A percentile compares a stretch with the other conserved stretches of the same genome.
Conservation (phyloP, 2,329 filamentous ascomycete genomes). For the Cadophora gregata region DNA sequence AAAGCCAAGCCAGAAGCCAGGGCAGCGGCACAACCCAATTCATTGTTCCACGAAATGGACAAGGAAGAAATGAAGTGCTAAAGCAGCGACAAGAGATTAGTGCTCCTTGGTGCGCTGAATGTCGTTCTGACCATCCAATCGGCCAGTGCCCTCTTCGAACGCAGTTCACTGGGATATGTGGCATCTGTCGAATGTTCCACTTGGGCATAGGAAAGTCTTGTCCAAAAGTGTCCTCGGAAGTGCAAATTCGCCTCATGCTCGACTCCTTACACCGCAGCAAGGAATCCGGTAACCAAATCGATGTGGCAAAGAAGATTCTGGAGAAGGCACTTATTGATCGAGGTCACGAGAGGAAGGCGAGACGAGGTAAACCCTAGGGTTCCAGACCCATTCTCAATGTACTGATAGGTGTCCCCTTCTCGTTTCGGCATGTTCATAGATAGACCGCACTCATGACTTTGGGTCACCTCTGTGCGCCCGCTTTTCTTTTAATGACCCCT, state of each 20-base stretch:
- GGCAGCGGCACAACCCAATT: not conserved
- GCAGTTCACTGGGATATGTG: conserved; percentile 65
- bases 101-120: conserved; percentile 56
- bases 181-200: conserved; percentile 68
- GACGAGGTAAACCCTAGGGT: not conserved
- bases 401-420: not conserved
- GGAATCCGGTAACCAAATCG: conserved; percentile 59
- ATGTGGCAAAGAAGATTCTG: conserved; percentile 36
- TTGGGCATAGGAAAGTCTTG: conserved; percentile 62
- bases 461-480: too few species aligned
- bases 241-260: conserved; percentile 68
- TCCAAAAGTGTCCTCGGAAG: conserved; percentile 66
- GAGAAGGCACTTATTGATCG: conserved; percentile 15
- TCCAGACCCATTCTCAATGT: not conserved
- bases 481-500: not conserved
- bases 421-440: not conserved
- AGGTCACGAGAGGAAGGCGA: conserved; percentile 6
- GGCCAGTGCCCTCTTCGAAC: conserved; percentile 67
- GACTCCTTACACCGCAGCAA: conserved; percentile 63
- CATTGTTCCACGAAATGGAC: not conserved
- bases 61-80: conserved; percentile 3
- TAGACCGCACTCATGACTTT: not conserved
- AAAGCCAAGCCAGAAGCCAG: conserved; percentile 7
- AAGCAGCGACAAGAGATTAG: conserved; percentile 1
- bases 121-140: conserved; percentile 56